Base-by-base conservation (phyloP, 2,329 filamentous ascomycete species). In the Venturia asperata region DNA sequence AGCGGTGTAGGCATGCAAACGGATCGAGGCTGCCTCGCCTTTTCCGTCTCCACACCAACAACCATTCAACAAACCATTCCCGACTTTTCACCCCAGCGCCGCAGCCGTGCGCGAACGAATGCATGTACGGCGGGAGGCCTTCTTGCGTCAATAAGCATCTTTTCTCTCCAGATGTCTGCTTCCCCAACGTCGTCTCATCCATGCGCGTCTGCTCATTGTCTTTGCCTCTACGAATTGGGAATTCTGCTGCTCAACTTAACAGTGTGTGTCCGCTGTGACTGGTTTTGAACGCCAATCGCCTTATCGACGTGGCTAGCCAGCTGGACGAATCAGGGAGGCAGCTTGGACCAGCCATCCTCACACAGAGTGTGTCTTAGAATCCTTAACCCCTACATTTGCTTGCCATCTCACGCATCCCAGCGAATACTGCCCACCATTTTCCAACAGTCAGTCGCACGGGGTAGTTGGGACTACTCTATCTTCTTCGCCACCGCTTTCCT, bases 291-390 rank as follows among this genome's bases (percentile, higher is more conserved):
- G 49, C 49, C 49, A 56, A 56, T 56, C 49, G 49, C 49, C 49
- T 56, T 56, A 56, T 56, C 49, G 27, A 56, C 49, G 49, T 24
- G 24, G 49, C 49, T 56, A 34, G 24, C 24, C 49, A 37, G 49
- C 49, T 56, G 52, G 37, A n/a, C 30, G 30, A 58, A 34, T 58
- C 52, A 58, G 15, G 52, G 52, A n/a, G 30, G 15, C 52, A 37
- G 52, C 52, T 34, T 37, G 52, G 52, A 58, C 52, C 52, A 58
- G 52, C 52, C 52, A 58, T 58, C 52, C 52, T 58, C 52, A 37
- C 52, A 58, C 52, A 58, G 27, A 39, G 15, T n/a, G 27, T 56
- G 52, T 58, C n/a, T 27, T 52, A 27, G 47, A 21, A 52, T 52
- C 47, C 52, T 27, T 58, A 34, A 11, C 52, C 52, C 52, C 52